Conservation (phyloP, 1,139 yeast genomes). For the Kluyveromyces marxianus region DNA sequence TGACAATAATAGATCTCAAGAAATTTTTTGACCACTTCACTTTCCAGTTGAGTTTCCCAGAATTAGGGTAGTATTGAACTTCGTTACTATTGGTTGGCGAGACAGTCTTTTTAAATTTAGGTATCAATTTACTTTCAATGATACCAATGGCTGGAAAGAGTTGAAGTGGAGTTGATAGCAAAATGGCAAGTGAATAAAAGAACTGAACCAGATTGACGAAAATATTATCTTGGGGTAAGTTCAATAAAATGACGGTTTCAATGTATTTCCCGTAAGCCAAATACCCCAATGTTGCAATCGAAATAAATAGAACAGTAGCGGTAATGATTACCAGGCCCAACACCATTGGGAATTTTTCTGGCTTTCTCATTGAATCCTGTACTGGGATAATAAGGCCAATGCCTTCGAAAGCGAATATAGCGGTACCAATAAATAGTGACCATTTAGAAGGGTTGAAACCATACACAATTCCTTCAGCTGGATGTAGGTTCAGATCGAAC, state of each 20-base stretch:
- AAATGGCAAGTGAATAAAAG: slow-evolving; percentile 64
- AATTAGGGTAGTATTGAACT: slow-evolving; percentile 24
- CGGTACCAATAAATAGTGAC: slow-evolving; percentile 73
- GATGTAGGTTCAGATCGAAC: slow-evolving; percentile 20
- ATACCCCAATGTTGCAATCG: slow-evolving; percentile 62
- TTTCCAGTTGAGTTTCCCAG: slow-evolving; percentile 47
- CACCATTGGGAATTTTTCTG: slow-evolving; percentile 63
- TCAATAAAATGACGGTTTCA: slow-evolving; percentile 59
- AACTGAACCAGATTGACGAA: slow-evolving; percentile 62
- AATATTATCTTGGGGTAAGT: slow-evolving; percentile 56
- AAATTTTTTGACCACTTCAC: slow-evolving; percentile 64
- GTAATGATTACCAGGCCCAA: slow-evolving; percentile 49
- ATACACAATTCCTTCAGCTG: slow-evolving; percentile 30
- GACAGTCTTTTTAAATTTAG: slow-evolving; percentile 28
- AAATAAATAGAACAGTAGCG: slow-evolving; percentile 53
- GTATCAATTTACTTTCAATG: slow-evolving; percentile 55
- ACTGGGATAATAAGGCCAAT: slow-evolving; percentile 72
- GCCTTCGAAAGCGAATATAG: slow-evolving; percentile 77
- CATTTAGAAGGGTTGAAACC: slow-evolving; percentile 54
- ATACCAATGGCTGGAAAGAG: slow-evolving; percentile 70
- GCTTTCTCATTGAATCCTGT: slow-evolving; percentile 67
- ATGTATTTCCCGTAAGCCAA: slow-evolving; percentile 61
- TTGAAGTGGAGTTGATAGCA: slow-evolving; percentile 69
- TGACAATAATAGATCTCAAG: slow-evolving; percentile 47
- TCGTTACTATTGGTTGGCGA: slow-evolving; percentile 11